phyloP scores from a whole-genome alignment of 495 filamentous ascomycete species.

The Geopyxis carbonaria region DNA sequence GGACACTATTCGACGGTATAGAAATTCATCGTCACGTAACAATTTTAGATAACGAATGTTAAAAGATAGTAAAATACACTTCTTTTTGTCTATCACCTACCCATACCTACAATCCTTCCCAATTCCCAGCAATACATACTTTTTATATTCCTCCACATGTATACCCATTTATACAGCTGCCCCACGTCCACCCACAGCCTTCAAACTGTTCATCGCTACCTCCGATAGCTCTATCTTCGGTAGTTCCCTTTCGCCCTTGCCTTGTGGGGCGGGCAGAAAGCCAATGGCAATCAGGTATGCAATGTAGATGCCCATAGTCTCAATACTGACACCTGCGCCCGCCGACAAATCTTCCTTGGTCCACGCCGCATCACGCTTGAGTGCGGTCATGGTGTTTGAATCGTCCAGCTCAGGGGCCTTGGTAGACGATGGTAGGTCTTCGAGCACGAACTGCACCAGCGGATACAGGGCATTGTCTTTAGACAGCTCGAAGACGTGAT shows the following conservation, averaged over 20 bases:
- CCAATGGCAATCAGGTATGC: conserved; percentile 53
- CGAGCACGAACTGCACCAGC: conserved; percentile 67
- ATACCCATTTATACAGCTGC: conserved; percentile 3
- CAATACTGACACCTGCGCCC: conserved; percentile 46
- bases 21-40: no score
- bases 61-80: no score
- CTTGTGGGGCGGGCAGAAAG: conserved; percentile 45
- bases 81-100: no score
- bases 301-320: conserved; percentile 55
- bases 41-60: no score
- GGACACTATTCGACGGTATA: no score
- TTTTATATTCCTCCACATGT: no score
- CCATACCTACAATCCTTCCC: no score
- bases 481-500: conserved; percentile 26
- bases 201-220: conserved; percentile 7
- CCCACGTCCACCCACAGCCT: conserved; percentile 19
- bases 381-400: conserved; percentile 44
- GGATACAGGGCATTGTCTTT: conserved; percentile 33
- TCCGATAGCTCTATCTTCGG: conserved; percentile 15
- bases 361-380: conserved; percentile 45
- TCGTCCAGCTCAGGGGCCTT: conserved; percentile 71
- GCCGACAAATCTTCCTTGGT: conserved; percentile 45
- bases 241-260: conserved; percentile 27
- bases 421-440: conserved; percentile 60
- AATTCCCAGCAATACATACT: no score